phyloP scores from a whole-genome alignment of 1,139 yeast species.

The Zygotorulaspora mrakii region DNA sequence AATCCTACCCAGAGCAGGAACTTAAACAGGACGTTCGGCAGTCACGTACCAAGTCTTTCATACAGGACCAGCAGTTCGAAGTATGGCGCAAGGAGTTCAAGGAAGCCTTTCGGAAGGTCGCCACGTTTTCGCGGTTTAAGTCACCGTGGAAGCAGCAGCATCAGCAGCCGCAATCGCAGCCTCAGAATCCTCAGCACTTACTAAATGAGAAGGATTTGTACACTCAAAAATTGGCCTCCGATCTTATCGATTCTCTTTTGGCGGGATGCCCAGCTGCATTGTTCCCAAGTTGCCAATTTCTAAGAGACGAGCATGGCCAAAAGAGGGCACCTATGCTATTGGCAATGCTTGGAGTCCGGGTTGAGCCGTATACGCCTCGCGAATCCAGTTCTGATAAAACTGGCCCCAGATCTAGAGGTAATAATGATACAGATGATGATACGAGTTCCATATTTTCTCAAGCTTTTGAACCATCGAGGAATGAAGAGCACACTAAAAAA shows the following conservation, averaged over 20 bases:
- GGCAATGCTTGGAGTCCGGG: constrained; percentile 63
- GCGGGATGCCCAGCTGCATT: constrained; percentile 81
- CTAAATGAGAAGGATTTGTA: constrained; percentile 21
- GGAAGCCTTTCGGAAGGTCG: constrained; percentile 29
- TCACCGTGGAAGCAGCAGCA: constrained; percentile 7
- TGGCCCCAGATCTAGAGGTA: neutral
- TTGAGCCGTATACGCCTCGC: constrained; percentile 44
- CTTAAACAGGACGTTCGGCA: neutral
- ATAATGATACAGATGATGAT: constrained; percentile 4
- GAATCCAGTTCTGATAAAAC: no score
- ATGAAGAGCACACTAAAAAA: constrained; percentile 31
- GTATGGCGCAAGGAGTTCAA: constrained; percentile 34
- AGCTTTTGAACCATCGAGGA: constrained; percentile 10
- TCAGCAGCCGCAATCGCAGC: constrained; percentile 7
- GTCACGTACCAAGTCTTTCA: constrained; percentile 11
- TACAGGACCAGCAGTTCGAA: constrained; percentile 19
- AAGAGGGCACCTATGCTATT: constrained; percentile 78
- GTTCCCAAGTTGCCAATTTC: constrained; percentile 68
- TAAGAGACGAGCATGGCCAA: constrained; percentile 72
- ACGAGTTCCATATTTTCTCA: constrained; percentile 9
- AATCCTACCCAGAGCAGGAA: neutral
- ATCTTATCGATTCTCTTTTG: constrained; percentile 57
- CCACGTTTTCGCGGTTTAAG: constrained; percentile 25
- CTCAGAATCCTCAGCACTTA: constrained; percentile 5
- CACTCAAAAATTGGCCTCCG: constrained; percentile 52